These are phyloP conservation scores for Akanthomyces uredinophilus DNA, from an alignment of 2,329 filamentous ascomycete genomes.

Conservation along the genomic window DNA sequence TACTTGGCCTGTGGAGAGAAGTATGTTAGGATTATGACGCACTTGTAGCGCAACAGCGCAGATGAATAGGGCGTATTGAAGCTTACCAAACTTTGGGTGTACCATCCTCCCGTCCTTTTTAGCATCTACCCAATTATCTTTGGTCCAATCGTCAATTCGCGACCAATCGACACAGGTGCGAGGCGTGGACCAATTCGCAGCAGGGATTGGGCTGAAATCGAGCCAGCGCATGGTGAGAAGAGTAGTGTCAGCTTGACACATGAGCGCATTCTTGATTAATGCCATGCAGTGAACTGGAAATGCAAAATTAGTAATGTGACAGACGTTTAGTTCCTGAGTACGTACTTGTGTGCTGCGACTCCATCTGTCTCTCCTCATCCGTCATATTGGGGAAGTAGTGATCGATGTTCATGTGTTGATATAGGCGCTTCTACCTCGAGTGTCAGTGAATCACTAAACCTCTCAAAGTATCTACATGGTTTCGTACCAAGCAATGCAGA, in stretches of 20 bases:
- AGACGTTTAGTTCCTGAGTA: neutral
- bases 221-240: slow-evolving; percentile 6
- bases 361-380: neutral
- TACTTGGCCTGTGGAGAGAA: neutral
- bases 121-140: neutral
- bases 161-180: slow-evolving; percentile 6
- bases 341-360: slow-evolving; percentile 7
- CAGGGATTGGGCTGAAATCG: neutral
- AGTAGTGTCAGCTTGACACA: slow-evolving; percentile 3
- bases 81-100: neutral
- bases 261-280: neutral
- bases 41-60: no score
- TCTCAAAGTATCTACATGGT: neutral
- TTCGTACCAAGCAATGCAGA: neutral
- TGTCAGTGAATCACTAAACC: neutral
- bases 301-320: neutral
- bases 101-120: slow-evolving; percentile 8
- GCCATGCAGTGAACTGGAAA: neutral
- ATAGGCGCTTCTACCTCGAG: neutral
- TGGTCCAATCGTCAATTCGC: neutral
- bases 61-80: neutral
- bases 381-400: slow-evolving; percentile 8
- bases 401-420: slow-evolving; percentile 5
- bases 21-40: neutral
- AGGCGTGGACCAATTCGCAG: slow-evolving; percentile 2